Percentiles rank a stretch among this genome's conserved stretches.
Evolutionary conservation across 345 rosid species (phyloP).

Genomic region (Alliaria petiolata): DNA sequence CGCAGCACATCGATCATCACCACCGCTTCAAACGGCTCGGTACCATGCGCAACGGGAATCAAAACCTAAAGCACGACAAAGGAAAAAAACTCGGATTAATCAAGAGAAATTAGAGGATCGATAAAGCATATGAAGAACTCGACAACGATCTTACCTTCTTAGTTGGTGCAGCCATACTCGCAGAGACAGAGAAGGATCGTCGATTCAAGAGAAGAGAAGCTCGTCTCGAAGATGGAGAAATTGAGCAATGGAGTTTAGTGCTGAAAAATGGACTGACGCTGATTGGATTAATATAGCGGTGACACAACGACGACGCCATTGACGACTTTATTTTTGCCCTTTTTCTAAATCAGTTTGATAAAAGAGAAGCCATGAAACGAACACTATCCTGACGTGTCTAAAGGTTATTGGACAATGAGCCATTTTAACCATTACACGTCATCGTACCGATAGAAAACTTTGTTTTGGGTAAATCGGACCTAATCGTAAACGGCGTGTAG

Average conservation of each 20-base stretch:
- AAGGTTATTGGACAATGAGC: not conserved
- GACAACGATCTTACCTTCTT: conserved; percentile 38
- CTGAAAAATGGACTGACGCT: not conserved
- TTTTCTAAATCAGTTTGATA: not conserved
- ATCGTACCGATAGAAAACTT: not conserved
- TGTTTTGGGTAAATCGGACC: not conserved
- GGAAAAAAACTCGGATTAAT: not conserved
- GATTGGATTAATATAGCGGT: conserved; percentile 4
- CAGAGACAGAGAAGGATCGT: conserved; percentile 36
- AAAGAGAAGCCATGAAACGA: conserved; percentile 14
- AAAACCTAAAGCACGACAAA: conserved; percentile 52
- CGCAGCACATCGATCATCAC: conserved; percentile 76
- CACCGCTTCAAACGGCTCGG: conserved; percentile 94
- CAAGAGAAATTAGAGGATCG: conserved; percentile 19
- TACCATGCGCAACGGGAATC: conserved; percentile 88
- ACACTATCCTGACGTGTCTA: conserved; percentile 16
- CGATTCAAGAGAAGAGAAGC: conserved; percentile 16
- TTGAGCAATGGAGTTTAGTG: not conserved
- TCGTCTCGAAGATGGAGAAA: conserved; percentile 14
- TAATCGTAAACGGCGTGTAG: conserved; percentile 1
- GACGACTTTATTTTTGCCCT: not conserved
- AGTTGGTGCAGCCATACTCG: conserved; percentile 55
- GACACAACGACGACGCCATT: conserved; percentile 34
- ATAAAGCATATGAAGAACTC: not conserved
- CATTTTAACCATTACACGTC: not conserved